Evolutionary conservation across 139 green algal species (phyloP).

Genomic region (Chlamydomonas sp.): DNA sequence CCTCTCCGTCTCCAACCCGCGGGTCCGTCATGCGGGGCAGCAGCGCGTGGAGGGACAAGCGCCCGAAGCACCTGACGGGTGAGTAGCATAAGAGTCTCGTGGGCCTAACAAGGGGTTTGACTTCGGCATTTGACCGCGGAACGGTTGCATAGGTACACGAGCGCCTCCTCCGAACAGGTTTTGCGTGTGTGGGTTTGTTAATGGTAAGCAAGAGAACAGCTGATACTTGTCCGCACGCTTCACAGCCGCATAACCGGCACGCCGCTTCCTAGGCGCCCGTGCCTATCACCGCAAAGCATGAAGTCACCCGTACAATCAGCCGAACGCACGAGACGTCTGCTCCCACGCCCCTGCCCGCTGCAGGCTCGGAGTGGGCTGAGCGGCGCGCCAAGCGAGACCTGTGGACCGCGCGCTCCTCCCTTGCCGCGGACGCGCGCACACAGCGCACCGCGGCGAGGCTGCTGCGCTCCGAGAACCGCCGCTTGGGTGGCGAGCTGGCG

Average conservation of each 20-base stretch:
- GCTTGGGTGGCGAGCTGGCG: not conserved
- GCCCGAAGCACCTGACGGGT: too few species aligned
- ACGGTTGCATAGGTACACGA: too few species aligned
- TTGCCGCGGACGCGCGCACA: conserved; percentile 13
- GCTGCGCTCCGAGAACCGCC: conserved; percentile 21
- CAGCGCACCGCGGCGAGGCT: conserved; percentile 8
- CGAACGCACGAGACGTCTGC: not conserved
- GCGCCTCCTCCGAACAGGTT: not conserved
- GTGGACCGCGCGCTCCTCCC: conserved; percentile 2
- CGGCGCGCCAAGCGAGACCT: not conserved
- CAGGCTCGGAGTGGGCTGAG: not conserved
- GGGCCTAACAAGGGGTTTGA: too few species aligned
- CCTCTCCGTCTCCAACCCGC: too few species aligned
- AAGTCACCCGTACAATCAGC: not conserved
- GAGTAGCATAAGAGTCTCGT: too few species aligned
- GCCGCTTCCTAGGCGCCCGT: too few species aligned
- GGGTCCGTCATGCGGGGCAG: too few species aligned
- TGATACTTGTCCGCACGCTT: too few species aligned
- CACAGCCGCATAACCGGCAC: too few species aligned
- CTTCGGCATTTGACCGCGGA: too few species aligned
- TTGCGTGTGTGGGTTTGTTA: not conserved
- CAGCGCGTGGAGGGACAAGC: too few species aligned
- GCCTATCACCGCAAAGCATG: not conserved
- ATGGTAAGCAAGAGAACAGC: not conserved
- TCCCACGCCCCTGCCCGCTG: not conserved